Evolutionary conservation across 148 eudicot species (phyloP).

Genomic region (Vaccinium vitisidaea): DNA sequence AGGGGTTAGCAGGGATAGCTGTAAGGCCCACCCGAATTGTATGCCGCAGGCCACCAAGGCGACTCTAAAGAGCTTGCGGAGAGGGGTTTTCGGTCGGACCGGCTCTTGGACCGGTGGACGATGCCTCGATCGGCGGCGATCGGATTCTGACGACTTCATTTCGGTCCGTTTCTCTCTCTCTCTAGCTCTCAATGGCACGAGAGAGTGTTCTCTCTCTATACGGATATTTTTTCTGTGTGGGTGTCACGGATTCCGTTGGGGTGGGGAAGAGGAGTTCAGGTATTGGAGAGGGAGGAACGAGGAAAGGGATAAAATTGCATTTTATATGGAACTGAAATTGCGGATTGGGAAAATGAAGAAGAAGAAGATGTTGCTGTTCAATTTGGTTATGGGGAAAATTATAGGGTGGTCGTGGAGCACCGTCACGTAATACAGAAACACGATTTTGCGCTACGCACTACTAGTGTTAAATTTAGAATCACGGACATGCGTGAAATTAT

Average conservation of each 20-base stretch:
- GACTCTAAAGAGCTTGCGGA: conserved; percentile 56
- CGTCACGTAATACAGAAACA: too few relatives aligned
- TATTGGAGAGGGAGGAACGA: not conserved
- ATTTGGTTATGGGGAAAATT: too few relatives aligned
- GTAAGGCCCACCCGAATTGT: conserved; percentile 97
- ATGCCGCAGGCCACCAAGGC: conserved; percentile 88
- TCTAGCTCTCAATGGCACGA: not conserved
- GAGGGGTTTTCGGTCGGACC: conserved; percentile 27
- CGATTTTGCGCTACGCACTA: too few relatives aligned
- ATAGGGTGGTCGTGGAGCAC: too few relatives aligned
- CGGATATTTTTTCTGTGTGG: not conserved
- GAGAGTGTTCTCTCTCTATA: not conserved
- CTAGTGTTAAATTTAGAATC: too few relatives aligned
- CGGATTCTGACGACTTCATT: conserved; percentile 20
- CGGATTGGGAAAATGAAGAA: not conserved
- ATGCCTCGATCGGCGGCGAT: conserved; percentile 13
- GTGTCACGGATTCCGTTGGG: not conserved
- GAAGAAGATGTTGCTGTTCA: too few relatives aligned
- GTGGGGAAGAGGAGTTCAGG: not conserved
- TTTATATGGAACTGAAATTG: not conserved
- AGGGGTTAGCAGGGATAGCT: conserved; percentile 79
- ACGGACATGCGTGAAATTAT: too few relatives aligned
- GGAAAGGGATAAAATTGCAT: not conserved
- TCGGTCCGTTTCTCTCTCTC: not conserved
- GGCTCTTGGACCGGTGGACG: conserved; percentile 16